Evolutionary conservation across 1,284 basidiomycete species (phyloP).

Genomic region (Porogramme epimiltina): DNA sequence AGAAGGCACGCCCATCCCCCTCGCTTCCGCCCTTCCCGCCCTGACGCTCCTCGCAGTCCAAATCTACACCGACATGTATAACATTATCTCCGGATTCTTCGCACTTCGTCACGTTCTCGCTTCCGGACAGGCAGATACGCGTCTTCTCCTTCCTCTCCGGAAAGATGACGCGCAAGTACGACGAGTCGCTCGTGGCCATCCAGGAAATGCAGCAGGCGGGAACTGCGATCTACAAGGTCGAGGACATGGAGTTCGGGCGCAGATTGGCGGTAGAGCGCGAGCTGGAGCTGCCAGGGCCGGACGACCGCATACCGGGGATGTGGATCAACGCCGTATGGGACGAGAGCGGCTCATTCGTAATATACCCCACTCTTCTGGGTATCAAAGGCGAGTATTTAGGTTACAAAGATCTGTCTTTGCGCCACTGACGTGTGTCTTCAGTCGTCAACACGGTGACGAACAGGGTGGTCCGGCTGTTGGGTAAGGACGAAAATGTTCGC

Average conservation of each 20-base stretch:
- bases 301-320: conserved; percentile 65
- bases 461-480: conserved; percentile 86
- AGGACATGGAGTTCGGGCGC: conserved; percentile 99
- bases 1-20: conserved; percentile 68
- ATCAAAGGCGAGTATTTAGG: conserved; percentile 76
- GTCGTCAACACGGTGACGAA: conserved; percentile 96
- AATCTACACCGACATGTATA: conserved; percentile 88
- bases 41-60: conserved; percentile 56
- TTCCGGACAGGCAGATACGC: conserved; percentile 91
- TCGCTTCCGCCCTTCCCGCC: not conserved
- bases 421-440: conserved; percentile 34
- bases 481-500: conserved; percentile 93
- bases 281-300: conserved; percentile 77
- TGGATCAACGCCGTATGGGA: conserved; percentile 95
- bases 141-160: conserved; percentile 91
- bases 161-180: conserved; percentile 91
- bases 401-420: not conserved
- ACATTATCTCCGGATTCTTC: conserved; percentile 88
- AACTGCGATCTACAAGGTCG: conserved; percentile 87
- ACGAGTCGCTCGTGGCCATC: conserved; percentile 90
- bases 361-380: conserved; percentile 93
- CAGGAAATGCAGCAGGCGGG: conserved; percentile 98
- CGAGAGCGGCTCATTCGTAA: conserved; percentile 91
- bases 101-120: conserved; percentile 90
- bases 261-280: conserved; percentile 92